Evolutionary conservation across 345 rosid genomes (phyloP).

Genomic region (Brassica nigra): DNA sequence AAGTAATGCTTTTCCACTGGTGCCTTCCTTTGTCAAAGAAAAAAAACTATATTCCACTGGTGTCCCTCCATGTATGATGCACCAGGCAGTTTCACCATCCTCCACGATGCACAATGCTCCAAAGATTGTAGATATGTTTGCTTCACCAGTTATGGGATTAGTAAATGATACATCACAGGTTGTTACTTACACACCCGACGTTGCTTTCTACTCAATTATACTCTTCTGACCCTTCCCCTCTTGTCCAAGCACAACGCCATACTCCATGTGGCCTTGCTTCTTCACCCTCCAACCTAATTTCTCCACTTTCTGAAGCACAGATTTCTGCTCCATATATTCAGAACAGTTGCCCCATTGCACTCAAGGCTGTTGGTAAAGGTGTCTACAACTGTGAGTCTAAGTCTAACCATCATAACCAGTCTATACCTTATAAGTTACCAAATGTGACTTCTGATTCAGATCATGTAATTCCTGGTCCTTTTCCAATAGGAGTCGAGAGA

Average conservation of each 20-base stretch:
- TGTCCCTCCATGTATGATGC: constrained; percentile 33
- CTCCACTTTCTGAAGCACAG: constrained; percentile 17
- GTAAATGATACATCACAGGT: constrained; percentile 37
- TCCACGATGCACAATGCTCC: constrained; percentile 63
- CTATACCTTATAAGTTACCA: constrained; percentile 17
- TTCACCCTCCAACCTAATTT: constrained; percentile 2
- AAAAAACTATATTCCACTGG: constrained; percentile 12
- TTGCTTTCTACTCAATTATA: constrained; percentile 11
- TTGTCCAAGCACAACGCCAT: constrained; percentile 29
- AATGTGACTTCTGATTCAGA: constrained; percentile 11
- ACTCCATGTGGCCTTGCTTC: constrained; percentile 29
- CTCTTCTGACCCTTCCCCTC: constrained; percentile 24
- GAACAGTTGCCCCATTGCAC: constrained; percentile 22
- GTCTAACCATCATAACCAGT: constrained; percentile 8
- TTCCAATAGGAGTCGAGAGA: constrained; percentile 22
- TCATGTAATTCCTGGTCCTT: constrained; percentile 27
- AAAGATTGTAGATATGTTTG: constrained; percentile 48
- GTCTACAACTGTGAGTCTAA: constrained; percentile 6
- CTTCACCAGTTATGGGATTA: constrained; percentile 40
- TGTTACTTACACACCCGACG: constrained; percentile 20
- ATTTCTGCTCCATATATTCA: constrained; percentile 26
- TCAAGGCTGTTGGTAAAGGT: constrained; percentile 20
- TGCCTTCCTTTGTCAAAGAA: constrained; percentile 37
- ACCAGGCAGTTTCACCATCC: constrained; percentile 25
- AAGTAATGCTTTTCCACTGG: constrained; percentile 11